Conservation (phyloP, 441 rosid genomes). For the Populus trichocarpa region DNA sequence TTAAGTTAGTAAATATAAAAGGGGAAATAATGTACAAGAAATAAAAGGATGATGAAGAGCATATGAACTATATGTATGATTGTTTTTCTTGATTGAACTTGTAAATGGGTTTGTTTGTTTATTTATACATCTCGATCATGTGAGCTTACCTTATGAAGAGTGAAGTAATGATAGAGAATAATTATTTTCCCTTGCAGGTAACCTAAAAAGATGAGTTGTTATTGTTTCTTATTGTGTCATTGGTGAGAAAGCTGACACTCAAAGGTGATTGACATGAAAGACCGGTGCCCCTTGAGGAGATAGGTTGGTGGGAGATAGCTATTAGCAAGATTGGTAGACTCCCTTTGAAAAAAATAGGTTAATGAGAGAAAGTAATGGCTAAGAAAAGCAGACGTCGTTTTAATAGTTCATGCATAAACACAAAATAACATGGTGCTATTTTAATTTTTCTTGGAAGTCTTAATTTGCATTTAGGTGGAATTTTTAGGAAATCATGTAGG, state of each 20-base stretch:
- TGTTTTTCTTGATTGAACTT: not conserved
- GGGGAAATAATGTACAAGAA: no score
- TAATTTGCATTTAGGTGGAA: not conserved
- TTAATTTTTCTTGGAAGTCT: not conserved
- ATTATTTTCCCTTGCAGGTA: not conserved
- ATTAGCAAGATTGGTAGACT: not conserved
- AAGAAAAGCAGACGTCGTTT: no score
- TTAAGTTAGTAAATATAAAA: no score
- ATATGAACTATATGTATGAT: no score
- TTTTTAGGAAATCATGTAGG: no score
- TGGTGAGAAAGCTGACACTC: not conserved
- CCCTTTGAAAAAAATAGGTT: not conserved
- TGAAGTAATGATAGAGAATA: no score
- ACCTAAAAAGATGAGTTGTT: not conserved
- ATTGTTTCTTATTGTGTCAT: no score
- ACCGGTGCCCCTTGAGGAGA: no score
- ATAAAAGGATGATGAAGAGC: not conserved
- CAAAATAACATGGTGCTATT: no score
- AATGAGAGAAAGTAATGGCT: no score
- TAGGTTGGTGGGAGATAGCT: not conserved
- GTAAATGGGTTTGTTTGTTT: no score
- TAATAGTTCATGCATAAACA: not conserved
- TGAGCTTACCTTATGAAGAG: not conserved
- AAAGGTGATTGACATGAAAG: not conserved
- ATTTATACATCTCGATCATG: not conserved